phyloP scores from a whole-genome alignment of 1,284 basidiomycete species.

The Malassezia brasiliensis region DNA sequence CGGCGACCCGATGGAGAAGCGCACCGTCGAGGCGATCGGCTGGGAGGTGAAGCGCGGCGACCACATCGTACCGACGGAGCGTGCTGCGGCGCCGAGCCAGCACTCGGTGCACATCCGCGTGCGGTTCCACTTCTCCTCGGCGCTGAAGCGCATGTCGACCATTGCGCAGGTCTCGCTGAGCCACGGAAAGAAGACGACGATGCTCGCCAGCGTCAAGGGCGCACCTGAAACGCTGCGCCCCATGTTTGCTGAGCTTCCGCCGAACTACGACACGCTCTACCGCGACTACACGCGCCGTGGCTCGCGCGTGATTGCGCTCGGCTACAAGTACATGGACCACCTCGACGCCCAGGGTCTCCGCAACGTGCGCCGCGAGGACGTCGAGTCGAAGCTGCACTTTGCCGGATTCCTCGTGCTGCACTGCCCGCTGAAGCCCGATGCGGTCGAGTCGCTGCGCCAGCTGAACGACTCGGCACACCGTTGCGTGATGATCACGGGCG shows the following conservation, averaged over 20 bases:
- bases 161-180: conserved; percentile 31
- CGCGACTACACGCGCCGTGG: conserved; percentile 45
- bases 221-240: conserved; percentile 43
- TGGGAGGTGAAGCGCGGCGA: conserved; percentile 74
- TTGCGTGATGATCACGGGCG: conserved; percentile 48
- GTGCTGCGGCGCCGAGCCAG: conserved; percentile 17
- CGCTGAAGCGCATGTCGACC: conserved; percentile 47
- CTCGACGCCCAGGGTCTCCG: conserved; percentile 26
- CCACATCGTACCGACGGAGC: conserved; percentile 16
- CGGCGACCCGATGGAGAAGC: conserved; percentile 99
- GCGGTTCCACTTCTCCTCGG: conserved; percentile 48
- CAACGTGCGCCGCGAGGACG: conserved; percentile 33
- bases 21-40: conserved; percentile 78
- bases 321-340: conserved; percentile 39
- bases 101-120: conserved; percentile 34
- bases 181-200: conserved; percentile 18
- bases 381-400: conserved; percentile 37
- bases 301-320: conserved; percentile 44
- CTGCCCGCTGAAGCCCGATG: conserved; percentile 47
- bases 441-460: conserved; percentile 35
- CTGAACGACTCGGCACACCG: conserved; percentile 46
- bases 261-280: conserved; percentile 45
- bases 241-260: conserved; percentile 40
- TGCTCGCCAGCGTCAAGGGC: conserved; percentile 43
- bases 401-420: conserved; percentile 48